Evolutionary conservation across 306 rosid species (phyloP), one percentile per base, ranked within the genome.

Genomic region (Rosa persica): DNA sequence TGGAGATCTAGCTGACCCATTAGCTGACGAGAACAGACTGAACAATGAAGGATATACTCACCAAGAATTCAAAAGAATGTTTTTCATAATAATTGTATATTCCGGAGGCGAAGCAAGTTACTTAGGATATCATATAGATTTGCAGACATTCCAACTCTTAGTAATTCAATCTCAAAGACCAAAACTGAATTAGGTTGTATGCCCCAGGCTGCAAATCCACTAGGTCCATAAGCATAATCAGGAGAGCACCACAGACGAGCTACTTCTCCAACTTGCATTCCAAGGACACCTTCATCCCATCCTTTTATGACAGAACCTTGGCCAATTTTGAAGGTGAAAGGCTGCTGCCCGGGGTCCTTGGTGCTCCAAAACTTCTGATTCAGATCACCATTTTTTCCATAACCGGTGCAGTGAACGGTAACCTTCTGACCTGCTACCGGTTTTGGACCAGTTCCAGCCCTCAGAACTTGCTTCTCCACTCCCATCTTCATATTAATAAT

Each of bases 241-340:
- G 98, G 98, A 39, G 98, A 88, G 93, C 98, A 95, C 95, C 91
- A 85, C 54, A 95, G 88, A 76, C 93, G 97, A 86, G 98, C 97
- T 82, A 91, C 89, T 87, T 95, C 98, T 52, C 98, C 98, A 27
- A 95, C 5, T 85, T 95, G 97, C 98, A 95, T 95, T 64, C 85
- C 90, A 5, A 91, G 40, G 25, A 95, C 97, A 75, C 97, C 98
- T 86, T 92, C 98, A 87, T 95, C 98, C 98, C 97, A 92, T 80
- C 98, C 98, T 87, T 92, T 95, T 77, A 95, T 95, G 49, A 95
- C 98, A 83, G 90, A 76, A 30, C 98, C 98, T 80, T 81, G 91
- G 25, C 98, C 98, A 20, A 95, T 90, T 72, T 87, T 87, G 86
- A 95, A 95, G 15, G 84, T 42, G 79, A 90, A 95, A 34, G 98